Conservation (phyloP, 306 rosid genomes). For the Urtica urens region DNA sequence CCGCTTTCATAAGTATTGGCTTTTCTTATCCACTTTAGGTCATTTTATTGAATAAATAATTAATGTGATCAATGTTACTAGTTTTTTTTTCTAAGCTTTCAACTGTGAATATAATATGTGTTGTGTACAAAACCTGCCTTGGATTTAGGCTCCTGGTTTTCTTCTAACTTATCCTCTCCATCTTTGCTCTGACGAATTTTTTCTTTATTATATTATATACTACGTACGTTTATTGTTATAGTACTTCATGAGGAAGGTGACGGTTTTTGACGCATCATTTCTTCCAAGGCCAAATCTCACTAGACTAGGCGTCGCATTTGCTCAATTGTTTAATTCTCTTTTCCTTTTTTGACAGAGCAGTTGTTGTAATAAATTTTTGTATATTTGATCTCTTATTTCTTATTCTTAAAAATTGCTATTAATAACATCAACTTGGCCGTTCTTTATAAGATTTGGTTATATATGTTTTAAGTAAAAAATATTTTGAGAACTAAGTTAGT, state of each 20-base stretch:
- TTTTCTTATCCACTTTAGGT: conserved; percentile 18
- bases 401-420: no score
- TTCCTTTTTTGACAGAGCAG: no score
- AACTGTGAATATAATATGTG: not conserved
- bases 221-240: not conserved
- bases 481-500: no score
- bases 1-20: conserved; percentile 21
- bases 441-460: no score
- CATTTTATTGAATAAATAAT: not conserved
- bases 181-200: conserved; percentile 14
- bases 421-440: no score
- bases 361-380: no score
- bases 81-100: not conserved
- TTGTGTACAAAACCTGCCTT: not conserved
- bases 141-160: conserved; percentile 7
- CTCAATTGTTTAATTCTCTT: no score
- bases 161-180: not conserved
- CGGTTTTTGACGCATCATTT: conserved; percentile 4
- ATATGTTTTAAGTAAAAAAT: no score
- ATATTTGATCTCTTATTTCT: no score
- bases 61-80: no score
- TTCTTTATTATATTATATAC: not conserved
- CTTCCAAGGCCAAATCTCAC: no score
- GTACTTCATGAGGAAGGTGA: not conserved
- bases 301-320: no score